Conservation (phyloP, 441 rosid genomes). For the Syzygium syzygioides region DNA sequence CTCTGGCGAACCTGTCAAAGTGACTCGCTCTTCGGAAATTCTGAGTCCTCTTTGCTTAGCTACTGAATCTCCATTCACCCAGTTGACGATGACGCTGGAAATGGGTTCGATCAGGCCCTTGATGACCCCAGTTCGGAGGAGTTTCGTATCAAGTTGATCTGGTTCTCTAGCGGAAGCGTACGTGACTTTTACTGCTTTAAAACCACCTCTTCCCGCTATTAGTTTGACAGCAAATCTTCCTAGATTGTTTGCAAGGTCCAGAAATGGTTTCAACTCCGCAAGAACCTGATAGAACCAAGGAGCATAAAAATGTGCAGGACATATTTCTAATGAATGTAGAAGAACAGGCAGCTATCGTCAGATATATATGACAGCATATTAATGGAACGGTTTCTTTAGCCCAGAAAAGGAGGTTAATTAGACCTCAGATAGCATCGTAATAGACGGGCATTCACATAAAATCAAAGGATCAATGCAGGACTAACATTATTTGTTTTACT, state of each 20-base stretch:
- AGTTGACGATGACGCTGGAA: slow-evolving; percentile 12
- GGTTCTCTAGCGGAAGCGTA: slow-evolving; percentile 20
- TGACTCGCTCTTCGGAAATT: slow-evolving; percentile 11
- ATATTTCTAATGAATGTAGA: background rate
- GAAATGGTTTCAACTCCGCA: slow-evolving; percentile 5
- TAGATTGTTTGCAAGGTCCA: slow-evolving; percentile 10
- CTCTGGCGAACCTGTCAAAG: slow-evolving; percentile 13
- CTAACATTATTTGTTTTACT: background rate
- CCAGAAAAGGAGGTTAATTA: background rate
- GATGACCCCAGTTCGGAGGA: slow-evolving; percentile 10
- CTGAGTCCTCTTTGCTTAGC: slow-evolving; percentile 17
- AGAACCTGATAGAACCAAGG: background rate
- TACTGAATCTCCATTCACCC: slow-evolving; percentile 13
- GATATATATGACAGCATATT: background rate
- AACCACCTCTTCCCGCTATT: slow-evolving; percentile 10
- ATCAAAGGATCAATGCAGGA: background rate
- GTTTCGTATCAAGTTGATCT: slow-evolving; percentile 17
- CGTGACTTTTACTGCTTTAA: slow-evolving; percentile 11
- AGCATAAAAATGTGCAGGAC: background rate
- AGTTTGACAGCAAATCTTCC: slow-evolving; percentile 17
- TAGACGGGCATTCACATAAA: background rate
- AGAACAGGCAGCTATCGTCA: background rate
- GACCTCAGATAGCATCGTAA: background rate
- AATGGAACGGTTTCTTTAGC: background rate
- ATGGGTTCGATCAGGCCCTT: slow-evolving; percentile 19